Evolutionary conservation across 345 rosid species (phyloP).

Genomic region (Citrus unshiu): DNA sequence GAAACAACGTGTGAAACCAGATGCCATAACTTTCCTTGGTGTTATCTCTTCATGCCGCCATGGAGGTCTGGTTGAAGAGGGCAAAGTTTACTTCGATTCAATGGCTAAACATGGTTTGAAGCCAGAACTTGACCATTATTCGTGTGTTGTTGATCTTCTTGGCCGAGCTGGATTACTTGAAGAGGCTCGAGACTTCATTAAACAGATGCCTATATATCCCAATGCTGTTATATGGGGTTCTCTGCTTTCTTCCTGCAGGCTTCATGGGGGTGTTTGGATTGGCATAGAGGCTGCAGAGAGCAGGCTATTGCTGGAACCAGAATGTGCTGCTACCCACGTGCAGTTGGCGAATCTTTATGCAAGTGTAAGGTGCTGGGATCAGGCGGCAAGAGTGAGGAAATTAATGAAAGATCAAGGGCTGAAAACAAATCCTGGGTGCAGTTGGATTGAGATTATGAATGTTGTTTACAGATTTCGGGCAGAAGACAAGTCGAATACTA

Average conservation of each 20-base stretch:
- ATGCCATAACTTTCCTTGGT: conserved; percentile 78
- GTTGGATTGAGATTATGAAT: conserved; percentile 85
- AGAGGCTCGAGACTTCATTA: conserved; percentile 59
- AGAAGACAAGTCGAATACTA: conserved; percentile 50
- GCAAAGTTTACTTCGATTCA: conserved; percentile 47
- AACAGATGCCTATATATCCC: conserved; percentile 62
- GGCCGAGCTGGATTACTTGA: conserved; percentile 72
- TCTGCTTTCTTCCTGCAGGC: conserved; percentile 74
- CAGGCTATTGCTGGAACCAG: conserved; percentile 67
- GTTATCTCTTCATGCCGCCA: conserved; percentile 87
- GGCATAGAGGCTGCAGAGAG: conserved; percentile 87
- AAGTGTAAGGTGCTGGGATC: conserved; percentile 59
- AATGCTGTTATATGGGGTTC: conserved; percentile 89
- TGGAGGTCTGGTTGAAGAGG: conserved; percentile 64
- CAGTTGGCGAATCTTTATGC: conserved; percentile 81
- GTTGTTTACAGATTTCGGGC: conserved; percentile 61
- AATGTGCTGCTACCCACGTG: conserved; percentile 71
- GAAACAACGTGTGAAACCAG: conserved; percentile 40
- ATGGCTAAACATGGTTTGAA: conserved; percentile 54
- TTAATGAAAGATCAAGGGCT: conserved; percentile 77
- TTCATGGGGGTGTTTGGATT: conserved; percentile 59
- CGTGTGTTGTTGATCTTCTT: conserved; percentile 89
- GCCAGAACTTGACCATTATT: conserved; percentile 71
- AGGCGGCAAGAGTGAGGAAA: conserved; percentile 69
- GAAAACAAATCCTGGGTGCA: conserved; percentile 64